Evolutionary conservation across 495 filamentous ascomycete species (phyloP), one percentile per base, ranked within the genome.

Genomic region (Podospora anserina): DNA sequence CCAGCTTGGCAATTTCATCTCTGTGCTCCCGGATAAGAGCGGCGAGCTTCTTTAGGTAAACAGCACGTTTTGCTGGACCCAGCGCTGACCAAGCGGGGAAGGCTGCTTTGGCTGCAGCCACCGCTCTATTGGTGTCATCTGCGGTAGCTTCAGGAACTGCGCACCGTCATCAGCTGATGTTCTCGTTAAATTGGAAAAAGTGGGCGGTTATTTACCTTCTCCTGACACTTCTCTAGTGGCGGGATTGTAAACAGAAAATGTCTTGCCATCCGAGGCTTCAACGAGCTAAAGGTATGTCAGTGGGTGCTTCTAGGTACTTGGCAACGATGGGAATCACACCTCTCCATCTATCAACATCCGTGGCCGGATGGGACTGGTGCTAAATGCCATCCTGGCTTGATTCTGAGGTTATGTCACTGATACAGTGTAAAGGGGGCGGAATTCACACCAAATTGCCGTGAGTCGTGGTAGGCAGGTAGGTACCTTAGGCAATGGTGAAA

Each of bases 31-130:
- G 67, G 49, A 90, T 76, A 26, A 89, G 74, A 5, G 67, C 74
- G 2, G 85, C 84, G 0, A 89, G 79, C 66, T 85, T 85, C 69
- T 81, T 81, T 58, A 91, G 69, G 72, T 80, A 81, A 0, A 66
- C 69, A 7, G 77, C 82, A 18, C 86, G 78, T 58, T 80, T 74
- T 5, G 76, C 30, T 0, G 83, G 82, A 5, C 78, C 77, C 19
- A 86, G 77, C 6, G 77, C 78, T 2, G 80, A 81, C 88, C 88
- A 90, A 20, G 80, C 76, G 20, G 85, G 85, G 68, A 88, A 86
- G 7, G 88, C 87, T 4, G 80, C 81, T 66, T 85, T 84, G 30
- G 88, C 89, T 16, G 87, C 83, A 4, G 82, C 82, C 1, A 90
- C 86, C 16, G 88, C 87, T 2, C 71, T 74, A 74, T 90, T 82